Conservation (phyloP, 2,329 filamentous ascomycete species). For the Alternaria arbusti region DNA sequence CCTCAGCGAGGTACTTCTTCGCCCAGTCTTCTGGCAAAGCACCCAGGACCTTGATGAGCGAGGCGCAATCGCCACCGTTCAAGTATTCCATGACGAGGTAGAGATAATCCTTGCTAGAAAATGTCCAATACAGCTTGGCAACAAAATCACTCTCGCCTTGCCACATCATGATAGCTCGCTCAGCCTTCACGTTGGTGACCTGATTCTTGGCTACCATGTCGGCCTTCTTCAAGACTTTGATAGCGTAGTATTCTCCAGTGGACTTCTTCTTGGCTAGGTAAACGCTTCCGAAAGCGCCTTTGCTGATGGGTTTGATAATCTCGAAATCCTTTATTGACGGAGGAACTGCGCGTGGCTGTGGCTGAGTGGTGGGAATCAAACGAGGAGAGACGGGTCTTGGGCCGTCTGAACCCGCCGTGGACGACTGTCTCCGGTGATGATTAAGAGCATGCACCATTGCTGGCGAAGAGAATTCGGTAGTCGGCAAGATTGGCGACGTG, state of each 20-base stretch:
- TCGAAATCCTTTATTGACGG: constrained; percentile 99
- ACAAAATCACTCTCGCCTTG: constrained; percentile 99
- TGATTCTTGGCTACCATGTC: constrained; percentile 99
- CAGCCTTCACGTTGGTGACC: constrained; percentile 97
- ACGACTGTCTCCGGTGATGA: constrained; percentile 89
- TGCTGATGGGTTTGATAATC: constrained; percentile 99
- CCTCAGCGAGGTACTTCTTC: constrained; percentile 95
- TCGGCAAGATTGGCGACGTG: constrained; percentile 83
- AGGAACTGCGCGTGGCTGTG: constrained; percentile 84
- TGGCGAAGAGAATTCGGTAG: constrained; percentile 81
- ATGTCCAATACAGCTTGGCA: constrained; percentile 99
- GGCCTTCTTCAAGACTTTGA: constrained; percentile 98
- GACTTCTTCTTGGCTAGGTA: constrained; percentile 99
- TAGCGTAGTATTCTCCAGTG: constrained; percentile 97
- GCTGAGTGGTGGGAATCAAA: constrained; percentile 76
- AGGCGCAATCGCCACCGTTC: constrained; percentile 96
- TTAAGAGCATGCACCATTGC: constrained; percentile 62
- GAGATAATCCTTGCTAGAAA: constrained; percentile 98
- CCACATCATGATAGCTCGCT: constrained; percentile 99
- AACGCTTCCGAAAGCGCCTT: constrained; percentile 96
- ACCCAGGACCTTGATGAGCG: constrained; percentile 91
- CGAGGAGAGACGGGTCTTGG: constrained; percentile 80
- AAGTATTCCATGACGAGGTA: constrained; percentile 99
- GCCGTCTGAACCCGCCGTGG: constrained; percentile 77
- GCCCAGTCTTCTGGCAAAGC: constrained; percentile 96